Percentiles rank a stretch among this genome's conserved stretches.
Conservation (phyloP, 2,329 filamentous ascomycete genomes). For the Alternaria hordeiaustralica region DNA sequence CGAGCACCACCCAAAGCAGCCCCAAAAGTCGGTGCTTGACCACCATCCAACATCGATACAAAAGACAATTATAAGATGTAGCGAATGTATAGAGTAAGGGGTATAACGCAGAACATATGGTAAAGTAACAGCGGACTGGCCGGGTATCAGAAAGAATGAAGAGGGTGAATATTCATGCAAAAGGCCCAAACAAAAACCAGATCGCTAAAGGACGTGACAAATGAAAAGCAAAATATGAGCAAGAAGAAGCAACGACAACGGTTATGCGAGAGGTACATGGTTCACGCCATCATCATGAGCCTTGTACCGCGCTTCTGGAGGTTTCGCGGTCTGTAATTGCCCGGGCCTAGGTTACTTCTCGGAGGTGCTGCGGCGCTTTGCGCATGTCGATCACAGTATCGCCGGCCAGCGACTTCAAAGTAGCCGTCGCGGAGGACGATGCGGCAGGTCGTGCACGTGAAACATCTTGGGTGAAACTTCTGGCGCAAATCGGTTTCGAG, state of each 20-base stretch:
- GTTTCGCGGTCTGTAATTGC: slow-evolving; percentile 42
- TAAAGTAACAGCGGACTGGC: slow-evolving; percentile 27
- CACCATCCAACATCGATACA: slow-evolving; percentile 9
- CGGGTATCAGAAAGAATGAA: slow-evolving; percentile 30
- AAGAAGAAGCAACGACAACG: neutral
- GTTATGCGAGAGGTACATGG: neutral
- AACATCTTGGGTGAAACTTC: slow-evolving; percentile 88
- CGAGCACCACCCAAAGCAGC: slow-evolving; percentile 2
- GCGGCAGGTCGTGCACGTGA: slow-evolving; percentile 82
- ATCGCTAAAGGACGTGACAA: slow-evolving; percentile 18
- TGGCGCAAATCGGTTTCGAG: slow-evolving; percentile 77
- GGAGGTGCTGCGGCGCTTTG: slow-evolving; percentile 60
- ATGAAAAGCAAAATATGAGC: slow-evolving; percentile 1
- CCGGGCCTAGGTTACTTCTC: slow-evolving; percentile 49
- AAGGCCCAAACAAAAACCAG: slow-evolving; percentile 7
- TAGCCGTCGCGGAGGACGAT: slow-evolving; percentile 81
- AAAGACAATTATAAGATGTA: slow-evolving; percentile 15
- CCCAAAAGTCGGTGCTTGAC: neutral
- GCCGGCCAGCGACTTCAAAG: slow-evolving; percentile 81
- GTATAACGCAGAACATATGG: slow-evolving; percentile 10
- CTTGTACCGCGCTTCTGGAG: slow-evolving; percentile 58
- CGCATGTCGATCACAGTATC: slow-evolving; percentile 89
- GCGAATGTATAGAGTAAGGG: slow-evolving; percentile 11
- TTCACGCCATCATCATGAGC: slow-evolving; percentile 59
- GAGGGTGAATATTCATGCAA: slow-evolving; percentile 20